Percentiles rank a stretch among this genome's conserved stretches.
phyloP scores from a whole-genome alignment of 495 filamentous ascomycete genomes.

The Friedmanniomyces simplex region DNA sequence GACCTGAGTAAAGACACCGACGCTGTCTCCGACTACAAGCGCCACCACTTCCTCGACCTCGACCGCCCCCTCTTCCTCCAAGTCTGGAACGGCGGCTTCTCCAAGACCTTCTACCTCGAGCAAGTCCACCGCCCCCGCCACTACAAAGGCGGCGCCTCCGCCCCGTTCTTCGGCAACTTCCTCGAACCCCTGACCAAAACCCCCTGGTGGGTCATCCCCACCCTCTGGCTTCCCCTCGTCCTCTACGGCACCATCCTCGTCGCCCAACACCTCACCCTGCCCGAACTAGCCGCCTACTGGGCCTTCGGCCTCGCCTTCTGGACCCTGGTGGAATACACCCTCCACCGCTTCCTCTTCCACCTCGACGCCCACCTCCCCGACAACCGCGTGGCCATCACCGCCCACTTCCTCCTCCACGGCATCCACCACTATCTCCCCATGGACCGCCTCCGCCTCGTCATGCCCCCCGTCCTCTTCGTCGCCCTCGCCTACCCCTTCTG shows the following conservation, averaged over 20 bases:
- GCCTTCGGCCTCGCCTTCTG: constrained; percentile 60
- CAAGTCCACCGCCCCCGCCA: constrained; percentile 93
- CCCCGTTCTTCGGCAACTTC: constrained; percentile 95
- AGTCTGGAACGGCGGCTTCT: constrained; percentile 79
- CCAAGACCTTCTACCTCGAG: constrained; percentile 87
- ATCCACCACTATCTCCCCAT: constrained; percentile 98
- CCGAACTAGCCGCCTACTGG: constrained; percentile 46
- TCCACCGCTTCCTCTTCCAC: constrained; percentile 93
- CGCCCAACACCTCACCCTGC: constrained; percentile 42
- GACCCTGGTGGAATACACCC: constrained; percentile 79
- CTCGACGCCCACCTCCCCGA: constrained; percentile 88
- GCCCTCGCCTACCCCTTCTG: constrained; percentile 82
- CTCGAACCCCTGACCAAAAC: constrained; percentile 91
- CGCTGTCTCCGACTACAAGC: constrained; percentile 58
- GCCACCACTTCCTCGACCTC: constrained; percentile 88
- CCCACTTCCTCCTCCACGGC: constrained; percentile 91
- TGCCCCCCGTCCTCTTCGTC: constrained; percentile 87
- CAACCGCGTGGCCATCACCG: constrained; percentile 75
- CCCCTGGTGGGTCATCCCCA: constrained; percentile 81
- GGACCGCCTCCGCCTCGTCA: constrained; percentile 93
- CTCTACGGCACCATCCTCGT: constrained; percentile 63
- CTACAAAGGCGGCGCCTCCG: constrained; percentile 84
- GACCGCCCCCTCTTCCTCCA: constrained; percentile 77
- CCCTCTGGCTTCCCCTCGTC: constrained; percentile 76
- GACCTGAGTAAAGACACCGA: constrained; percentile 84